Percentiles rank a stretch among this genome's conserved stretches.
phyloP scores from a whole-genome alignment of 441 rosid species.

The Mallotus repandus region DNA sequence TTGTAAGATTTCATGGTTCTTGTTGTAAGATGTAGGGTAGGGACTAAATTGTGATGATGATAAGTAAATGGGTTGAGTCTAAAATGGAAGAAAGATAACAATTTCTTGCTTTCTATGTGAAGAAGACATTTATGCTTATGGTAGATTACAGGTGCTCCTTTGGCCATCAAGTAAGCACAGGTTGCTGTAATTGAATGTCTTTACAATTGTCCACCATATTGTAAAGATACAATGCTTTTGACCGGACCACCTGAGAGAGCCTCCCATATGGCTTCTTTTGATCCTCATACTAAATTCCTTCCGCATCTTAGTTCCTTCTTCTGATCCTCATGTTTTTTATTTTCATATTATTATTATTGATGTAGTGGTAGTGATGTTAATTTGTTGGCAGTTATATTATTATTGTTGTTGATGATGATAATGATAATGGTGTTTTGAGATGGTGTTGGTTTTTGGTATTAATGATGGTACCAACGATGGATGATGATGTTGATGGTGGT shows the following conservation, averaged over 20 bases:
- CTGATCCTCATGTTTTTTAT: no score
- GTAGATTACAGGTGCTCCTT: conserved; percentile 51
- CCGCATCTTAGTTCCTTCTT: conserved; percentile 43
- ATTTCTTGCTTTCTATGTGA: conserved; percentile 1
- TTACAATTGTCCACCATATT: conserved; percentile 35
- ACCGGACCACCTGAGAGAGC: conserved; percentile 30
- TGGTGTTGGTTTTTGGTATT: no score
- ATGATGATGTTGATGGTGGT: no score
- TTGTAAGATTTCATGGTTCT: not conserved
- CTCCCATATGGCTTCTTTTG: conserved; percentile 27
- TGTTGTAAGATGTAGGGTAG: not conserved
- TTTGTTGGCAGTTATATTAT: no score
- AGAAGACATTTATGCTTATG: conserved; percentile 17
- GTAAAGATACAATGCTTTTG: conserved; percentile 28
- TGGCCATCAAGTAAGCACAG: conserved; percentile 63
- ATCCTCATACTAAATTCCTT: conserved; percentile 48
- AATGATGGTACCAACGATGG: no score
- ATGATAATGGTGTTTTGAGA: no score
- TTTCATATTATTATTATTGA: no score
- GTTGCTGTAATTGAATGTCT: conserved; percentile 46
- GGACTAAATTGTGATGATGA: not conserved
- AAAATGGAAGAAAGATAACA: not conserved
- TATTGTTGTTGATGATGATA: no score
- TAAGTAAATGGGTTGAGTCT: not conserved
- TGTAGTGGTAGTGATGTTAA: no score